Evolutionary conservation across 768 basidiomycete genomes (phyloP).

Genomic region (Leccinum aurantiacum): DNA sequence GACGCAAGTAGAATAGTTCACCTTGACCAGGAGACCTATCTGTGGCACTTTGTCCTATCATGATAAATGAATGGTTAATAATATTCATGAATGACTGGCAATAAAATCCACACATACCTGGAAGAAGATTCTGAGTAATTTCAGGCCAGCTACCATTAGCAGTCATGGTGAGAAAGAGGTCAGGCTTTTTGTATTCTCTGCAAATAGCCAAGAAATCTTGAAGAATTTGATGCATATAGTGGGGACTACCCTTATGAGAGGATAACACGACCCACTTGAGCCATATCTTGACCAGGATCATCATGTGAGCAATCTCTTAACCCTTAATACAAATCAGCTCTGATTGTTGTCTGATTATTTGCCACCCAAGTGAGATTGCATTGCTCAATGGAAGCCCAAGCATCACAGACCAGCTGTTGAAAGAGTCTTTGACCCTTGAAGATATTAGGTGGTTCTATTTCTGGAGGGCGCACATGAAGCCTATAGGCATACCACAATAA

Average conservation of each 20-base stretch:
- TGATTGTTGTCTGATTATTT: not conserved
- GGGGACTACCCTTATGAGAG: slow-evolving; percentile 39
- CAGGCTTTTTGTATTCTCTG: slow-evolving; percentile 34
- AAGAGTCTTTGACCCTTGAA: not conserved
- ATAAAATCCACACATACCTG: slow-evolving; percentile 17
- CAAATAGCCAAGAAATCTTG: slow-evolving; percentile 50
- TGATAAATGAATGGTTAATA: no score
- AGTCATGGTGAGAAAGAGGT: slow-evolving; percentile 55
- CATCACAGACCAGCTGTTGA: not conserved
- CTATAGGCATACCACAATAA: not conserved
- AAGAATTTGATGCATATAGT: slow-evolving; percentile 42
- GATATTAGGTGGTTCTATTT: not conserved
- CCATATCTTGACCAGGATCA: not conserved
- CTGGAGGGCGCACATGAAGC: not conserved
- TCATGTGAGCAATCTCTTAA: not conserved
- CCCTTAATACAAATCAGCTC: not conserved
- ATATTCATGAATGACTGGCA: not conserved
- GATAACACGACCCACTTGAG: not conserved
- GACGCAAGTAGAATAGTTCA: slow-evolving; percentile 41
- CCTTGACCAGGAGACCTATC: slow-evolving; percentile 36
- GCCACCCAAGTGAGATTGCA: not conserved
- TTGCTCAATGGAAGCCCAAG: not conserved
- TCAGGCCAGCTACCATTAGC: slow-evolving; percentile 52
- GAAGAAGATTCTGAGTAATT: slow-evolving; percentile 37
- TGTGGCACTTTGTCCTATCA: slow-evolving; percentile 33